Conservation (phyloP, 2,329 filamentous ascomycete genomes). For the Pseudogymnoascus sp. region DNA sequence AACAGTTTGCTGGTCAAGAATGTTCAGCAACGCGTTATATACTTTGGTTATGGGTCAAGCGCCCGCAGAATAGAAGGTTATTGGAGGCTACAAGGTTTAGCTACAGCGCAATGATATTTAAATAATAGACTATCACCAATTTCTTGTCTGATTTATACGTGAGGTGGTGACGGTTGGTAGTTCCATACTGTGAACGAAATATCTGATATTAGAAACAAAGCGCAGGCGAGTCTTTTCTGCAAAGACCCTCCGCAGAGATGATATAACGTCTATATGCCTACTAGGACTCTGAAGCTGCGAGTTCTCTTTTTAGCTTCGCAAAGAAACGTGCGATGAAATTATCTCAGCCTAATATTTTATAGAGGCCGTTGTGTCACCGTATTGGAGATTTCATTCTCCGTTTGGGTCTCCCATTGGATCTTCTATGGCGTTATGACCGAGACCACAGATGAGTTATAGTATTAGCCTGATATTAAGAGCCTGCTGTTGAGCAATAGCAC, state of each 20-base stretch:
- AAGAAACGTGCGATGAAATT: neutral
- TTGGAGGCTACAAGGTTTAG: neutral
- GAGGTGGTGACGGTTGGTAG: constrained; percentile 14
- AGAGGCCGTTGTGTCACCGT: neutral
- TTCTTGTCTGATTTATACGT: neutral
- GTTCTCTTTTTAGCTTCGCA: neutral
- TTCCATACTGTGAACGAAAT: no score
- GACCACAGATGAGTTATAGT: neutral
- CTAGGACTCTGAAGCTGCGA: neutral
- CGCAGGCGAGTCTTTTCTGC: neutral
- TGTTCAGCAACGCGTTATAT: neutral
- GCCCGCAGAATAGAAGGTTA: neutral
- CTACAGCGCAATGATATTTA: constrained; percentile 5
- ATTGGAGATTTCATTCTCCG: neutral
- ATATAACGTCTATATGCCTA: neutral
- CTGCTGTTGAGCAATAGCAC: neutral
- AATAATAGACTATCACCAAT: neutral
- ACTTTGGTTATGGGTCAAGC: neutral
- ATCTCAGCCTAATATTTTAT: neutral
- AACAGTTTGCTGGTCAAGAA: constrained; percentile 8
- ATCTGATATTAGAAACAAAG: no score
- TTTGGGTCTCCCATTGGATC: neutral
- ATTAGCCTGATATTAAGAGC: neutral
- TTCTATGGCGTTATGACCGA: neutral
- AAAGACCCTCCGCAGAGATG: neutral